These are phyloP conservation scores for Lentinula aciculospora DNA, from an alignment of 768 basidiomycete genomes.

Conservation along the genomic window DNA sequence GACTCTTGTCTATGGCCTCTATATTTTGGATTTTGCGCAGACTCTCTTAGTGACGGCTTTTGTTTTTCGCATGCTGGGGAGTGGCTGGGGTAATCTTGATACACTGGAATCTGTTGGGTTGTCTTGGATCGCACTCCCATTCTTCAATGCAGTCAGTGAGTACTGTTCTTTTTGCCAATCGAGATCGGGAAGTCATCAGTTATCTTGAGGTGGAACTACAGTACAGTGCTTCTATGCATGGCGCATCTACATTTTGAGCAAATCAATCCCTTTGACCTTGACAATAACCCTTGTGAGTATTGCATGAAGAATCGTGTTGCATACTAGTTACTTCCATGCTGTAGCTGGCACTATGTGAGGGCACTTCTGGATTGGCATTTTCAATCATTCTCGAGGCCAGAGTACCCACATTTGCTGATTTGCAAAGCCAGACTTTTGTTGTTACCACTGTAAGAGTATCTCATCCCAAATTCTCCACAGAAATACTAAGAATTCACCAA, in stretches of 20 bases:
- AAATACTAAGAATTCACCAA: not conserved
- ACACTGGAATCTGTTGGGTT: not conserved
- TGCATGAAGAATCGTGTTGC: not conserved
- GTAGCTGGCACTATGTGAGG: not conserved
- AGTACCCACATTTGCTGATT: not conserved
- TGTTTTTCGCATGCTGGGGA: not conserved
- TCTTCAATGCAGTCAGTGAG: not conserved
- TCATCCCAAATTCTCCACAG: not conserved
- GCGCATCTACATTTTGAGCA: not conserved
- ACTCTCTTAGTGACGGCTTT: not conserved
- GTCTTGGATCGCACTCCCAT: not conserved
- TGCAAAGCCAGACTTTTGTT: not conserved
- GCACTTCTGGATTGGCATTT: not conserved
- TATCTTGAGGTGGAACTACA: not conserved
- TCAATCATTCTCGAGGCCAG: not conserved
- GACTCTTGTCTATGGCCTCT: slow-evolving; percentile 1
- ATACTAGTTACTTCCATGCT: not conserved
- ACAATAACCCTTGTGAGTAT: not conserved
- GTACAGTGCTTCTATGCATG: slow-evolving; percentile 1
- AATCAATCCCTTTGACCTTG: not conserved
- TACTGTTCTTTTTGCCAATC: not conserved
- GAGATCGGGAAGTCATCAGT: not conserved
- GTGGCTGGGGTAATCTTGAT: not conserved
- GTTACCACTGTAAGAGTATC: not conserved
- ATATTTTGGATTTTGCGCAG: not conserved